phyloP scores from a whole-genome alignment of 192 early-diverging fungal species.

The Cladochytrium replicatum region DNA sequence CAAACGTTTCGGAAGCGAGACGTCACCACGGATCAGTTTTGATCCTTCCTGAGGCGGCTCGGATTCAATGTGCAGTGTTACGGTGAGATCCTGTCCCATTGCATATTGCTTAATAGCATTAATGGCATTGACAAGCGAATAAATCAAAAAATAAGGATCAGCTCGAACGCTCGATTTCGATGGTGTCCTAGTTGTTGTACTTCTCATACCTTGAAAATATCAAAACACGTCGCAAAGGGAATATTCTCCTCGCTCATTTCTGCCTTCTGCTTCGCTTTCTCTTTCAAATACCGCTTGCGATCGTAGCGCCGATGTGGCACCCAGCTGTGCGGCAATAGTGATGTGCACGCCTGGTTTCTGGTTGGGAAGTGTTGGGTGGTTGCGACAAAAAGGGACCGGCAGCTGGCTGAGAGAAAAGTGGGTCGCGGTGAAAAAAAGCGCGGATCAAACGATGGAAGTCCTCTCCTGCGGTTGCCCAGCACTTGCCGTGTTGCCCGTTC shows the following conservation, averaged over 20 bases:
- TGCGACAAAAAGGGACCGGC: too few relatives aligned
- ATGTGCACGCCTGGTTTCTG: too few relatives aligned
- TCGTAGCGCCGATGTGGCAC: too few relatives aligned
- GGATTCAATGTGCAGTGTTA: conserved; percentile 21
- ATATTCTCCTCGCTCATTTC: conserved; percentile 29
- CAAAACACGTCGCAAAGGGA: conserved; percentile 18
- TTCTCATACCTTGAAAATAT: conserved; percentile 17
- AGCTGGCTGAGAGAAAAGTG: too few relatives aligned
- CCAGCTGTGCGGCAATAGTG: too few relatives aligned
- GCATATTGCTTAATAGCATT: conserved; percentile 17
- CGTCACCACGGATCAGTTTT: conserved; percentile 71
- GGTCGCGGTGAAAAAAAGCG: too few relatives aligned
- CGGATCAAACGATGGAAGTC: too few relatives aligned
- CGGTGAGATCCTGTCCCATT: conserved; percentile 15
- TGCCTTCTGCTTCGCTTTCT: conserved; percentile 32
- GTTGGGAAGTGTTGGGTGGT: too few relatives aligned
- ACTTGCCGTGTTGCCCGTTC: too few relatives aligned
- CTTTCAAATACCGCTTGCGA: conserved; percentile 28
- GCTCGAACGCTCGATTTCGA: background rate
- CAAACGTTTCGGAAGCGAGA: conserved; percentile 56
- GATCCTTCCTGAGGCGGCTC: conserved; percentile 58
- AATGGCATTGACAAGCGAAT: background rate
- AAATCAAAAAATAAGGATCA: background rate
- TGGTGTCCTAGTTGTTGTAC: background rate
- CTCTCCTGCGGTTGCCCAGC: too few relatives aligned